Percentiles rank a stretch among this genome's conserved stretches.
These are phyloP conservation scores for Pelargonium myrrhifolium DNA, from an alignment of 441 rosid species.

Conservation along the genomic window DNA sequence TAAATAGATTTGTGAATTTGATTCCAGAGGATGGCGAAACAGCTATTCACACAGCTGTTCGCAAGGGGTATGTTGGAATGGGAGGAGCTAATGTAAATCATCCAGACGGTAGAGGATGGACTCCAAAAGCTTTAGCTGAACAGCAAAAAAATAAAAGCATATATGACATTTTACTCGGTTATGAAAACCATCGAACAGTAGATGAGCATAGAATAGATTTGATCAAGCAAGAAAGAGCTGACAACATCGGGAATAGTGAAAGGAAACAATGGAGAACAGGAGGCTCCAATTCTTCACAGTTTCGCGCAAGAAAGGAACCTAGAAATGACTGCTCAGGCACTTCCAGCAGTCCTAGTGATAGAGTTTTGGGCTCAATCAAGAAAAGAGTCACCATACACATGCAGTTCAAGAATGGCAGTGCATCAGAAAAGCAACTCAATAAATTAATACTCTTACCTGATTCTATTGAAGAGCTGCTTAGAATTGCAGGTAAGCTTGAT, in stretches of 20 bases:
- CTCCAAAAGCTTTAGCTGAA: constrained; percentile 48
- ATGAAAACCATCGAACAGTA: constrained; percentile 32
- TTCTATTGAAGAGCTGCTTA: constrained; percentile 71
- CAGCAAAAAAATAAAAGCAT: constrained; percentile 41
- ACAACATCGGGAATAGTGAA: constrained; percentile 21
- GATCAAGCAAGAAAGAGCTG: constrained; percentile 27
- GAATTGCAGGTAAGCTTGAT: constrained; percentile 63
- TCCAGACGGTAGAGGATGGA: constrained; percentile 43
- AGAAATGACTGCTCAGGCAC: constrained; percentile 25
- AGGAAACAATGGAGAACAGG: constrained; percentile 22
- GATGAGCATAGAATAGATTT: constrained; percentile 54
- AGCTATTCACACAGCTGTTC: constrained; percentile 41
- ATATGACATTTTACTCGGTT: constrained; percentile 37
- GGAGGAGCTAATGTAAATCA: constrained; percentile 41
- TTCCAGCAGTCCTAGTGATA: constrained; percentile 19
- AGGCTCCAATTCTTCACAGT: constrained; percentile 20
- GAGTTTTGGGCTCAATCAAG: constrained; percentile 24
- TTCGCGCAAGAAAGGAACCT: constrained; percentile 22
- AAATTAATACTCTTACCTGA: constrained; percentile 74
- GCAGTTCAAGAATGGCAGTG: constrained; percentile 32
- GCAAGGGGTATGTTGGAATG: constrained; percentile 48
- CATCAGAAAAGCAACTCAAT: constrained; percentile 27
- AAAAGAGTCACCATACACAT: constrained; percentile 82
- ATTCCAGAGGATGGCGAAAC: constrained; percentile 35
- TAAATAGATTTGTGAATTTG: constrained; percentile 22